These are phyloP conservation scores for Wallacemonas collosoma DNA, from an alignment of 208 protist genomes.

Conservation along the genomic window DNA sequence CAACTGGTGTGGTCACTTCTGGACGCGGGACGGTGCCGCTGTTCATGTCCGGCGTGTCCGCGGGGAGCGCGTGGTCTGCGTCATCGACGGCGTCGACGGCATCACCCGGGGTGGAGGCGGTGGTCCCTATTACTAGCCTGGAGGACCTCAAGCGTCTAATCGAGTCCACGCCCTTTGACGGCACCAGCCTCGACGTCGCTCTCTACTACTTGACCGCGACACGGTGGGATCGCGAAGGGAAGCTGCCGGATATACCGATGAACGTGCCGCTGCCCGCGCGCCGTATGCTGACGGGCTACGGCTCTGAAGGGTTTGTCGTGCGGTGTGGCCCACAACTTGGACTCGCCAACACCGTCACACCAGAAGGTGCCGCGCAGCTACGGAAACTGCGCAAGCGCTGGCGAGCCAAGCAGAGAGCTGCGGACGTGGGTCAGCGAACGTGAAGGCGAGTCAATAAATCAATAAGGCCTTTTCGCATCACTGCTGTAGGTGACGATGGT, in stretches of 20 bases:
- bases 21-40: constrained; percentile 4
- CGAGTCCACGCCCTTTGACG: constrained; percentile 53
- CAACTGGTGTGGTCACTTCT: not conserved
- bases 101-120: constrained; percentile 11
- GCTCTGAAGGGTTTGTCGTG: constrained; percentile 72
- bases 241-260: constrained; percentile 71
- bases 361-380: constrained; percentile 49
- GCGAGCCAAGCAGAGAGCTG: constrained; percentile 22
- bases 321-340: constrained; percentile 59
- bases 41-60: constrained; percentile 1
- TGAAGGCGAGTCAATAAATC: not conserved
- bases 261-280: constrained; percentile 42
- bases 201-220: constrained; percentile 61
- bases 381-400: constrained; percentile 70
- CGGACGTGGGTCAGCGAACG: not conserved
- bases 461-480: too few species aligned
- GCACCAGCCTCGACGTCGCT: constrained; percentile 27
- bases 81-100: constrained; percentile 10
- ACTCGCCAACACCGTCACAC: constrained; percentile 77
- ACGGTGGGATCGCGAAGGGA: constrained; percentile 71
- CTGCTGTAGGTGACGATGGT: too few species aligned
- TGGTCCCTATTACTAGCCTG: constrained; percentile 21
- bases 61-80: not conserved
- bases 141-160: constrained; percentile 47
- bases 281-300: constrained; percentile 55